Percentiles rank a stretch among this genome's conserved stretches.
Evolutionary conservation across 768 basidiomycete species (phyloP).

Genomic region (Panaeolus papilionaceus): DNA sequence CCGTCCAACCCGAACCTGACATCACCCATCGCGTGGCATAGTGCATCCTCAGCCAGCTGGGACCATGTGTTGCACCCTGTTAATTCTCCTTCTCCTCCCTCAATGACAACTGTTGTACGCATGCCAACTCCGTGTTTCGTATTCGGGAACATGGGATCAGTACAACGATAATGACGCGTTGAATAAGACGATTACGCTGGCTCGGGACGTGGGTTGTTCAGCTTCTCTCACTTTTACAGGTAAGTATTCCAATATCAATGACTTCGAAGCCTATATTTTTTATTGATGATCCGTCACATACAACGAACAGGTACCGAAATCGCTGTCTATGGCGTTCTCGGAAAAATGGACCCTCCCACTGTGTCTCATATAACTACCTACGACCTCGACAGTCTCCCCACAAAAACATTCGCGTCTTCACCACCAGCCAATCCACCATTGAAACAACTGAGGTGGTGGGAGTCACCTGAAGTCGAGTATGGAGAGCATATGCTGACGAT

Average conservation of each 20-base stretch:
- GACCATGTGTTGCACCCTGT: no score
- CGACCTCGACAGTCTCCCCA: background rate
- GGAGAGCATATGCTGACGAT: background rate
- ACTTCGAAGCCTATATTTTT: no score
- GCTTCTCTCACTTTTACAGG: background rate
- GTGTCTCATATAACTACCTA: background rate
- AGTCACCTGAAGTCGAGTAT: background rate
- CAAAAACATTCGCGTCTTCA: background rate
- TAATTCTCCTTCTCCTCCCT: background rate
- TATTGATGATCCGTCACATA: background rate
- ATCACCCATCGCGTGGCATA: no score
- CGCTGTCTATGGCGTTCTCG: background rate
- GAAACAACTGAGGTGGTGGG: background rate
- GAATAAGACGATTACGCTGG: background rate
- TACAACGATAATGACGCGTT: background rate
- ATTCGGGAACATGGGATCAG: background rate
- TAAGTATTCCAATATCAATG: background rate
- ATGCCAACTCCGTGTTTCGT: background rate
- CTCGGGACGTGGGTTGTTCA: background rate
- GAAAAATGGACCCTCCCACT: background rate
- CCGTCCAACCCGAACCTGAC: no score
- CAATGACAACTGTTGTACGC: background rate
- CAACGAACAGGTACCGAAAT: background rate
- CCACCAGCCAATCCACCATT: background rate
- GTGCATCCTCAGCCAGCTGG: no score